Base-by-base conservation (phyloP, 257 asterid genomes). In the Catharanthus roseus region DNA sequence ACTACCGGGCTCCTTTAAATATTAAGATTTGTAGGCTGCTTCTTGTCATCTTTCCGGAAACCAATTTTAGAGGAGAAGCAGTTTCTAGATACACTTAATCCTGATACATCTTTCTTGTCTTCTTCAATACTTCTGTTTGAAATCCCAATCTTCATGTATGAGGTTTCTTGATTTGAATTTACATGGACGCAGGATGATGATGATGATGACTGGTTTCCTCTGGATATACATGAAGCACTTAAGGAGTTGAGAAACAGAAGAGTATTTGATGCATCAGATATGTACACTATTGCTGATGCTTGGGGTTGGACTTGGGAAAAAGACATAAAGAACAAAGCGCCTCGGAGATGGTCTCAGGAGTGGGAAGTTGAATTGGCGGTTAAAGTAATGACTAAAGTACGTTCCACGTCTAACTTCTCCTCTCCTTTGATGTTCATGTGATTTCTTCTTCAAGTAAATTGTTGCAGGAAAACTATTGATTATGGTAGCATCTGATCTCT, bases 271-370 rank as follows among this genome's bases (percentile, higher is more conserved):
- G 97, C 77, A 71, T 67, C 80, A n/a, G 99, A 93, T 83, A 93
- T 93, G 95, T 93, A 93, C 73, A 93, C 99, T 68, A 82, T 93
- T 71, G 86, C 99, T 72, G 99, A 93, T 88, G 99, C 89, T 77
- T 93, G 99, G 99, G 95, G 96, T 63, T 93, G 99, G 99, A 88
- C 96, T 36, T 93, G 99, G 99, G 99, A 93, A 57, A 90, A 75
- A 77, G 96, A 93, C 3, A 75, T 80, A 56, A 93, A 85, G 89
- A 91, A 89, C 83, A 93, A 83, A 82, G 84, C 93, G 75, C 99
- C 99, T 67, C 81, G 73, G 68, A 89, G 91, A 81, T 91, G 97
- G 97, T 93, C 99, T 23, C 97, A 91, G 81, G 99, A 93, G 77
- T 89, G 99, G 99, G 99, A 93, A 84, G 96, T 91, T 76, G 97